Percentiles rank a stretch among this genome's conserved stretches.
These are phyloP conservation scores for Trichoderma atroviride DNA, from an alignment of 2,329 filamentous ascomycete genomes.

Conservation along the genomic window DNA sequence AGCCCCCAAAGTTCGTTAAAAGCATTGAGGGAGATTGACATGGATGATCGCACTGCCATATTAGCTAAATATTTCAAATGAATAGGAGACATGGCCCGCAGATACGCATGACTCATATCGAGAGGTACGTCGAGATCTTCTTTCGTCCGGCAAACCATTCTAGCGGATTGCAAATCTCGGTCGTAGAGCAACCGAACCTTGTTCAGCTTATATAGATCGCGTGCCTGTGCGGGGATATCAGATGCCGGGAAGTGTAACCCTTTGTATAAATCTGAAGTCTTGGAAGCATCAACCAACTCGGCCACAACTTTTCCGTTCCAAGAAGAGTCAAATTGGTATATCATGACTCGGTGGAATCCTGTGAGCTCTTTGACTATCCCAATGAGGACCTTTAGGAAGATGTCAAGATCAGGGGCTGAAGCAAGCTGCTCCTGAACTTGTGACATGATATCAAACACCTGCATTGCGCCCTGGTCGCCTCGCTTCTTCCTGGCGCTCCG, in stretches of 20 bases:
- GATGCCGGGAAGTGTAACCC: conserved; percentile 87
- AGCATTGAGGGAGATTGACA: conserved; percentile 91
- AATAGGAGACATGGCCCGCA: conserved; percentile 88
- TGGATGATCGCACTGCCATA: conserved; percentile 90
- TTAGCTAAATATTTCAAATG: conserved; percentile 85
- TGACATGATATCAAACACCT: conserved; percentile 89
- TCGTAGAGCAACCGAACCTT: conserved; percentile 88
- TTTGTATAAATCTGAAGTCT: conserved; percentile 82
- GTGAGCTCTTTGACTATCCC: conserved; percentile 88
- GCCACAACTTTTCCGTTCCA: conserved; percentile 89
- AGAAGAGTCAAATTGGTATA: conserved; percentile 83
- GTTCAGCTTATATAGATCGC: conserved; percentile 88
- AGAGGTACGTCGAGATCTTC: conserved; percentile 75
- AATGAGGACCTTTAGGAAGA: conserved; percentile 77
- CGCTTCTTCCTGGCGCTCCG: conserved; percentile 73
- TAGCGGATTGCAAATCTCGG: conserved; percentile 75
- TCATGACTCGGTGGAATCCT: conserved; percentile 89
- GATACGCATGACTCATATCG: conserved; percentile 81
- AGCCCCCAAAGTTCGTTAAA: conserved; percentile 86
- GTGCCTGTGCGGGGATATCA: conserved; percentile 81
- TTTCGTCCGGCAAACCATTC: conserved; percentile 76
- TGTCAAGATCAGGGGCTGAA: conserved; percentile 68
- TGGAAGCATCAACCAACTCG: conserved; percentile 78
- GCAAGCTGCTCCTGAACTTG: conserved; percentile 88
- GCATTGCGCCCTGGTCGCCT: conserved; percentile 81